Evolutionary conservation across 352 stramenopile species (phyloP).

Genomic region (Globisporangium radiosum): DNA sequence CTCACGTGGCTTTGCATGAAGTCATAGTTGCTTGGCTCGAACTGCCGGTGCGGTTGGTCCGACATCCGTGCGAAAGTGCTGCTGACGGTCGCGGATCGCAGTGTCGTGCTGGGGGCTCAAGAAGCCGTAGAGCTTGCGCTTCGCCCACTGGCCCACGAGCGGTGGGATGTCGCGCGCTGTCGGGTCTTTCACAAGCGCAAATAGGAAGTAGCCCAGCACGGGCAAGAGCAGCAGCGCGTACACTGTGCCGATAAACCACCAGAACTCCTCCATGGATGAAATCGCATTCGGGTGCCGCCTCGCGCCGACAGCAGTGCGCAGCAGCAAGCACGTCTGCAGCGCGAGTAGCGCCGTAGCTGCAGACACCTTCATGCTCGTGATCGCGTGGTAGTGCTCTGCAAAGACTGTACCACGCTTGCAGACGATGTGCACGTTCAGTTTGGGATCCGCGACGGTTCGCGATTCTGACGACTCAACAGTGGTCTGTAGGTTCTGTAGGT

Average conservation of each 20-base stretch:
- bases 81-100: neutral
- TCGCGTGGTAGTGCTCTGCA: neutral
- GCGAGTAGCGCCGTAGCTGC: neutral
- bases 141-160: slow-evolving; percentile 21
- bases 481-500: too few relatives aligned
- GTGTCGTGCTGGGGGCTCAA: slow-evolving; percentile 12
- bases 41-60: neutral
- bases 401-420: neutral
- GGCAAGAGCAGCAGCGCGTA: slow-evolving; percentile 30
- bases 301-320: neutral
- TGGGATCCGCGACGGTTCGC: slow-evolving; percentile 4
- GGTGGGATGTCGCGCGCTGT: slow-evolving; percentile 19
- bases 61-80: neutral
- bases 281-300: slow-evolving; percentile 18
- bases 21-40: neutral
- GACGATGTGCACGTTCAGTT: neutral
- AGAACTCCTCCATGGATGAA: slow-evolving; percentile 37
- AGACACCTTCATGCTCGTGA: neutral
- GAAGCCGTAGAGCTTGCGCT: slow-evolving; percentile 21
- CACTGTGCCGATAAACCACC: slow-evolving; percentile 29
- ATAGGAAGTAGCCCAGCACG: slow-evolving; percentile 28
- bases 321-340: neutral
- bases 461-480: neutral
- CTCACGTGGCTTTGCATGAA: neutral
- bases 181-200: slow-evolving; percentile 19